Percentiles rank a stretch among this genome's conserved stretches.
These are phyloP conservation scores for Uncinocarpus reesii DNA, from an alignment of 2,329 filamentous ascomycete species.

Conservation along the genomic window DNA sequence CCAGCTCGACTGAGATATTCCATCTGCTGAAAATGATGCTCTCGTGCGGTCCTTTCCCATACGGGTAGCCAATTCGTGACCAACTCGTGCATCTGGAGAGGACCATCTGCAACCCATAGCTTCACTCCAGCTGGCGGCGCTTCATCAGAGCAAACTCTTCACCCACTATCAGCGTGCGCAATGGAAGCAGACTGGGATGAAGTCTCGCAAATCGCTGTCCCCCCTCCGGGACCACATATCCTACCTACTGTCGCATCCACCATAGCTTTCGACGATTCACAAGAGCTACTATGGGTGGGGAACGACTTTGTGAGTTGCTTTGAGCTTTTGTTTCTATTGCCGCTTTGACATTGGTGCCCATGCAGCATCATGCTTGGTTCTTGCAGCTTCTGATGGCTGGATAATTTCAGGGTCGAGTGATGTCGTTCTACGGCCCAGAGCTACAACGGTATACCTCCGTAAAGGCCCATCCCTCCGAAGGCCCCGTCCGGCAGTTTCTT, in stretches of 20 bases:
- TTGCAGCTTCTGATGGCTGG: not conserved
- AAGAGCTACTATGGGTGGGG: conserved; percentile 87
- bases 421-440: conserved; percentile 77
- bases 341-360: not conserved
- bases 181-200: conserved; percentile 47
- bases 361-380: not conserved
- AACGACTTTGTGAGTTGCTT: conserved; percentile 65
- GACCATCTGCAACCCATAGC: not conserved
- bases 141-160: not conserved
- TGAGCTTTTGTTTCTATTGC: not conserved
- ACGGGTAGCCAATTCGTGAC: conserved; percentile 20
- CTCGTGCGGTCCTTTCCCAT: conserved; percentile 25
- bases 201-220: conserved; percentile 72
- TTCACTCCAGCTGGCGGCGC: not conserved
- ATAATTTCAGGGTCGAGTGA: conserved; percentile 61
- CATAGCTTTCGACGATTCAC: conserved; percentile 75
- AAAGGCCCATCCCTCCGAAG: conserved; percentile 66
- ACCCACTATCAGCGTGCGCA: conserved; percentile 9
- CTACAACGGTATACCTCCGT: conserved; percentile 86
- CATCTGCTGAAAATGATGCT: conserved; percentile 26
- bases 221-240: conserved; percentile 61
- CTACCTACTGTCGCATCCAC: conserved; percentile 63
- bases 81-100: conserved; percentile 5
- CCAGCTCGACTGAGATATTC: not conserved
- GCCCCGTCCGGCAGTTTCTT: conserved; percentile 74